Evolutionary conservation across 352 stramenopile species (phyloP).

Genomic region (Phytopythium aichiense): DNA sequence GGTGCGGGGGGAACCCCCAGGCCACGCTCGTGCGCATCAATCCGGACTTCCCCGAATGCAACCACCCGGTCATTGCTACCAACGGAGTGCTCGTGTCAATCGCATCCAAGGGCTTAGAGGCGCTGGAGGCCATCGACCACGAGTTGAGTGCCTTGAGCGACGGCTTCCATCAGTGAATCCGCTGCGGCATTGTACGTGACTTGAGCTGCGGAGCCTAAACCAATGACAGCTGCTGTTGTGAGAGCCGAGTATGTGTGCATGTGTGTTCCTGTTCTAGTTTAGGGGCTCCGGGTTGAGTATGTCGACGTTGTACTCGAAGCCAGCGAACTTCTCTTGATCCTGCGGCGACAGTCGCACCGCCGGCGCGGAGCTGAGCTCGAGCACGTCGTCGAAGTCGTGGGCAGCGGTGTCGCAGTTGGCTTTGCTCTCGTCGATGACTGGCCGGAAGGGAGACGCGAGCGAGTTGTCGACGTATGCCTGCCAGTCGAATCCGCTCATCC

Average conservation of each 20-base stretch:
- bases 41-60: constrained; percentile 54
- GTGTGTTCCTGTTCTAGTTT: constrained; percentile 6
- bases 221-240: background rate
- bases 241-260: background rate
- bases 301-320: constrained; percentile 63
- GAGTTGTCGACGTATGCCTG: constrained; percentile 29
- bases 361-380: constrained; percentile 32
- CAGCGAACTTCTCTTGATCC: constrained; percentile 45
- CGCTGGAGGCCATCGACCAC: constrained; percentile 53
- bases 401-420: constrained; percentile 59
- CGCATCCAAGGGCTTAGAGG: constrained; percentile 39
- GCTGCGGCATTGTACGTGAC: background rate
- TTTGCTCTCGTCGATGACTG: constrained; percentile 52
- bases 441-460: constrained; percentile 37
- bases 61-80: constrained; percentile 39
- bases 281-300: constrained; percentile 15
- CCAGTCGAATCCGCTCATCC: constrained; percentile 58
- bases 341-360: constrained; percentile 27
- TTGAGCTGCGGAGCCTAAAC: background rate
- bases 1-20: constrained; percentile 37
- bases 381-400: constrained; percentile 63
- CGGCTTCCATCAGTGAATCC: background rate
- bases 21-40: constrained; percentile 75
- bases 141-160: constrained; percentile 15
- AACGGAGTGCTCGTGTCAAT: constrained; percentile 49